Evolutionary conservation across 371 early-diverging fungal species (phyloP), one percentile per base, ranked within the genome.

Genomic region (Zopfochytrium polystomum): DNA sequence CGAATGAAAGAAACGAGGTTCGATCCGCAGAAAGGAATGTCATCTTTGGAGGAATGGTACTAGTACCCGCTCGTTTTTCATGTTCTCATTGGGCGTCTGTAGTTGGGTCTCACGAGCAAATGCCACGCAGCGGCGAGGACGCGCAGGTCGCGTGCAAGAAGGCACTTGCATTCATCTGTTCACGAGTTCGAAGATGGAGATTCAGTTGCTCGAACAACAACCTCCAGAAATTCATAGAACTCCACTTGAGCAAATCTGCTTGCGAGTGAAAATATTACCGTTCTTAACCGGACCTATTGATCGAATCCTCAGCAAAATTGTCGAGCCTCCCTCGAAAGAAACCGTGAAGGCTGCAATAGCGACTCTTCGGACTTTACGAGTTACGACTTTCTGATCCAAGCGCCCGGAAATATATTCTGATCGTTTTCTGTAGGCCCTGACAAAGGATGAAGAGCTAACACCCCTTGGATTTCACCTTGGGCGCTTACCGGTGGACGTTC

Each of bases 391-490:
- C 11, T 7, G 31, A 20, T 52, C 11, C 53, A 7, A 30, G 23
- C 27, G n/a, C 6, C 54, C n/a, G 5, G 22, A 22, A 2, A 15
- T 49, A 5, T 60, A 23, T 35, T 13, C 35, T 25, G 5, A 5
- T 48, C n/a, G 48, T 3, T n/a, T 25, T 7, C 30, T n/a, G 27
- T 34, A 68, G 61, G 74, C 77, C 1, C 44, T 76, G 4, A 67
- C 72, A 0, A 47, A 69, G 33, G 62, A 75, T 0, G 84, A 87
- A 61, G 69, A 77, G 6, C 68, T 99, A 55, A 97, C 97, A 1
- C 85, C 94, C 1, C 72, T 97, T 2, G 99, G 99, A 3, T 76
- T 80, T 23, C 91, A 91, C 70, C 74, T 99, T 78, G 90, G 91
- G 1, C 79, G 83, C 30, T 80, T 95, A 64, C 95, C 96, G 1